Conservation (phyloP, 1,284 basidiomycete genomes). For the Ustilago cynodontis region DNA sequence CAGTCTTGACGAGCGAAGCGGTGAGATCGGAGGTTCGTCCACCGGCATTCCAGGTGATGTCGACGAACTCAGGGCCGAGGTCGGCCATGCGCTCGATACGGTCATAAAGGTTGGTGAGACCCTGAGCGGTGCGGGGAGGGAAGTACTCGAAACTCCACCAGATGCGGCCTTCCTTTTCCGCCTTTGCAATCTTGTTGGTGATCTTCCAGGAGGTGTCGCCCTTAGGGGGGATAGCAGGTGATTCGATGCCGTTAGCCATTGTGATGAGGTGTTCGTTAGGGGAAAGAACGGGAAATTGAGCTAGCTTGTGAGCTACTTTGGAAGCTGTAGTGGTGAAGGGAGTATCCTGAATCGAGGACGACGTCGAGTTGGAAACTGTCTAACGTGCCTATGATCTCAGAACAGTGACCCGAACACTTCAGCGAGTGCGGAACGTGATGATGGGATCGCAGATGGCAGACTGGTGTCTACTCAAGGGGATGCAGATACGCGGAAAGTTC, state of each 20-base stretch:
- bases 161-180: constrained; percentile 65
- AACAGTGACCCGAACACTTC: constrained; percentile 50
- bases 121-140: constrained; percentile 93
- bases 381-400: constrained; percentile 46
- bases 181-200: constrained; percentile 68
- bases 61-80: constrained; percentile 95
- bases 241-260: constrained; percentile 37
- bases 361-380: constrained; percentile 22
- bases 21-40: constrained; percentile 79
- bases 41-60: constrained; percentile 99
- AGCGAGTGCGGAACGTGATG: constrained; percentile 16
- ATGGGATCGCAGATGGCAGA: constrained; percentile 1
- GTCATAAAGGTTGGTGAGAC: constrained; percentile 73
- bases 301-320: not conserved
- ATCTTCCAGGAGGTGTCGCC: constrained; percentile 59
- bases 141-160: constrained; percentile 88
- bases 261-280: not conserved
- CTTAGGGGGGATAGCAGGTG: constrained; percentile 29
- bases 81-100: constrained; percentile 97
- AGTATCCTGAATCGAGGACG: constrained; percentile 42
- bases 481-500: not conserved
- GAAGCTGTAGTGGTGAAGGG: constrained; percentile 29
- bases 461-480: not conserved
- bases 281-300: too few species aligned
- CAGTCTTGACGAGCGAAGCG: constrained; percentile 86